Evolutionary conservation across 2,329 filamentous ascomycete species (phyloP), one percentile per base, ranked within the genome.

Genomic region (Clarireedia sp.): DNA sequence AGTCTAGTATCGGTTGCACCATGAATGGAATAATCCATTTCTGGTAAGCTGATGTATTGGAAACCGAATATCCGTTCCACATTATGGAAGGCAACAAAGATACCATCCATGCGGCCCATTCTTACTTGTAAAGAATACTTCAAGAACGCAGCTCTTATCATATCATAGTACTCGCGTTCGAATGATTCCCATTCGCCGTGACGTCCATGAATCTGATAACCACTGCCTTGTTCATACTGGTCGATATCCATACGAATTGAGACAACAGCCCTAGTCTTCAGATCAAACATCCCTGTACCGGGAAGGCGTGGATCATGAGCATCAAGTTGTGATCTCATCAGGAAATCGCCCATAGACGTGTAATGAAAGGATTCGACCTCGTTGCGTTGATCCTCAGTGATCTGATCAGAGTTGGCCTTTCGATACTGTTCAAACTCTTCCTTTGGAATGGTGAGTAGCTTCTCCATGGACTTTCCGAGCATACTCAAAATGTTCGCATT

Each of bases 81-180:
- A 69, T 99, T 99, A 75, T 99, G 94, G 69, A 85, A 99, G 2
- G 94, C 94, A 21, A 97, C 88, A 67, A 97, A 99, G 49, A 97
- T 96, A 53, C 94, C 94, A 68, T 99, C 92, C 95, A 99, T 99
- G 49, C 91, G 85, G 17, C 95, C 94, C 82, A 99, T 95, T 45
- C 94, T 88, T 26, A 92, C 95, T 72, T 99, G 94, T 29, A 99
- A 77, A 9, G 91, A 96, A 70, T 99, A 99, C 68, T 99, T 99
- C 54, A 99, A 75, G 73, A 99, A 92, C 0, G 92, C 94, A 1
- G 91, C 82, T 52, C 95, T 82, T 57, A 95, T 92, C 90, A 99
- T 95, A 70, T 99, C 94, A 69, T 86, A 95, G 70, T 94, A 96
- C 67, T 99, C 95, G 57, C 91, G 84, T 72, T 99, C 94, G 69